Conservation (phyloP, 306 rosid species). For the Sophora flavescens region DNA sequence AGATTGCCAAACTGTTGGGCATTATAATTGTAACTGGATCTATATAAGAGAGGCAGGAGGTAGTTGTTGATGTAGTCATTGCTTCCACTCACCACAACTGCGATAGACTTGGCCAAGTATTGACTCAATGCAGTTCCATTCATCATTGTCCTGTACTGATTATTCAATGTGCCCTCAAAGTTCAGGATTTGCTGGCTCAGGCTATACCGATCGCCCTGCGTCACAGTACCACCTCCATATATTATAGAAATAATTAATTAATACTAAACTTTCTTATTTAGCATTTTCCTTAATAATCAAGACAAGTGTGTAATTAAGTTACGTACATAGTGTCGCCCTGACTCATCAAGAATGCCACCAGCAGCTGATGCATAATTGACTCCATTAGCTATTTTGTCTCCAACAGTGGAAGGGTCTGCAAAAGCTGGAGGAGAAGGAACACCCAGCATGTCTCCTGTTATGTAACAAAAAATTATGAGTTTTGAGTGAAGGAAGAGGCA, state of each 20-base stretch:
- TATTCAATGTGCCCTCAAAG: constrained; percentile 56
- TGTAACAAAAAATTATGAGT: not conserved
- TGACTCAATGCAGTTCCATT: constrained; percentile 45
- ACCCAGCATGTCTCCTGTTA: constrained; percentile 68
- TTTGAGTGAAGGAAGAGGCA: not conserved
- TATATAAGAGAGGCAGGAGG: constrained; percentile 58
- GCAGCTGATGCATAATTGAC: constrained; percentile 89
- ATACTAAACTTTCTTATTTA: no score
- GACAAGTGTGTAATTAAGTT: not conserved
- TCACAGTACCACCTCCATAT: no score
- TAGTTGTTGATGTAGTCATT: constrained; percentile 88
- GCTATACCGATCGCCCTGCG: constrained; percentile 68
- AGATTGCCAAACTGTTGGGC: constrained; percentile 65
- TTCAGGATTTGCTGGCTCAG: constrained; percentile 62
- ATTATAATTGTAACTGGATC: constrained; percentile 55
- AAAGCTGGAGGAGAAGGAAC: constrained; percentile 74
- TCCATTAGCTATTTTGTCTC: constrained; percentile 61
- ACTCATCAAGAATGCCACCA: constrained; percentile 78
- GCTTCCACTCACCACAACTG: constrained; percentile 65
- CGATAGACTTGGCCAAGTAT: constrained; percentile 57
- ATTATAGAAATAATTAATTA: no score
- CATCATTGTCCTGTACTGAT: constrained; percentile 54
- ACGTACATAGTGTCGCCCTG: constrained; percentile 75
- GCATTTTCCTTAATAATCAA: not conserved
- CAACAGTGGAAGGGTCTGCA: constrained; percentile 60